Evolutionary conservation across 495 filamentous ascomycete genomes (phyloP).

Genomic region (Astrothelium macrocarpum): DNA sequence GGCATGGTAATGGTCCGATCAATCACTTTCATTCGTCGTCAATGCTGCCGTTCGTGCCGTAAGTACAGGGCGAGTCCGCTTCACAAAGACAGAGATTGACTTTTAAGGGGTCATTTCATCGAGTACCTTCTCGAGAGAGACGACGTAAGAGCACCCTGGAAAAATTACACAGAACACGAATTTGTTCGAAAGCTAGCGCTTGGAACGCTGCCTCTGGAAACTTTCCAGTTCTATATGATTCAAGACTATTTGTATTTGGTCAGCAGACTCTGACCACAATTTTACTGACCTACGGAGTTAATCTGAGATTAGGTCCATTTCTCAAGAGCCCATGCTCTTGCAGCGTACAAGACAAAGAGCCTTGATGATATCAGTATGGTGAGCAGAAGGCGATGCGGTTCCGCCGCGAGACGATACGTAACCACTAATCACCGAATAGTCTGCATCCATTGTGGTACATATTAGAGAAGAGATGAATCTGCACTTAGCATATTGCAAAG

Average conservation of each 20-base stretch:
- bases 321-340: constrained; percentile 71
- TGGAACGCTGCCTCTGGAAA: constrained; percentile 58
- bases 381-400: constrained; percentile 33
- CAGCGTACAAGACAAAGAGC: constrained; percentile 66
- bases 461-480: constrained; percentile 70
- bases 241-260: constrained; percentile 89
- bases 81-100: not conserved
- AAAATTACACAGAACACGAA: constrained; percentile 62
- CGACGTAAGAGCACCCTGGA: constrained; percentile 63
- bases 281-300: constrained; percentile 3
- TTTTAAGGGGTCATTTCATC: constrained; percentile 62
- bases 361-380: constrained; percentile 57
- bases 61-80: constrained; percentile 26
- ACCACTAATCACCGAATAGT: constrained; percentile 37
- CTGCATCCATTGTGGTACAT: constrained; percentile 59
- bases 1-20: constrained; percentile 76
- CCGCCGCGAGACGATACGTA: not conserved
- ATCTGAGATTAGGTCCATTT: constrained; percentile 58
- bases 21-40: constrained; percentile 89
- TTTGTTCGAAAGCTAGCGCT: constrained; percentile 70
- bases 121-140: constrained; percentile 70
- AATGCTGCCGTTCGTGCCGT: constrained; percentile 74
- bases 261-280: constrained; percentile 13
- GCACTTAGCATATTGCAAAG: constrained; percentile 68
- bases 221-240: constrained; percentile 75